Evolutionary conservation across 2,329 filamentous ascomycete species (phyloP).

Genomic region (Cercospora citrullina): DNA sequence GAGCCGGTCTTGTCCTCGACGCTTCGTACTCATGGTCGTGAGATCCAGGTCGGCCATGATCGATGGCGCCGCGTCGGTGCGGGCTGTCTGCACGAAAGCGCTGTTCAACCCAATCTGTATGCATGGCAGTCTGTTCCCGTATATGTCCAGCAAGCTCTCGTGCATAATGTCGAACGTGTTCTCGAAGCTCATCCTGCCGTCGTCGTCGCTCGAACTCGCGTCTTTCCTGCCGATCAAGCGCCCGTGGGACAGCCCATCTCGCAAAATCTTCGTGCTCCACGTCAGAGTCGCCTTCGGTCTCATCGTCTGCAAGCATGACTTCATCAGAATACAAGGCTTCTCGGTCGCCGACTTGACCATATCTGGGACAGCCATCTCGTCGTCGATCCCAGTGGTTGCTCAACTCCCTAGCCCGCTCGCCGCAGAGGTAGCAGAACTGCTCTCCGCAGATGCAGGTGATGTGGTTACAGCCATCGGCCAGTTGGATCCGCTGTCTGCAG

Average conservation of each 20-base stretch:
- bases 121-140: background rate
- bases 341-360: conserved; percentile 15
- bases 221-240: conserved; percentile 14
- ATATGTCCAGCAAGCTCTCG: background rate
- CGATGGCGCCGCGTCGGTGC: conserved; percentile 2
- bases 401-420: conserved; percentile 3
- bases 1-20: background rate
- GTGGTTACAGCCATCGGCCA: conserved; percentile 26
- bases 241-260: conserved; percentile 9
- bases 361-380: conserved; percentile 18
- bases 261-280: conserved; percentile 12
- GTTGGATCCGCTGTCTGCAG: conserved; percentile 16
- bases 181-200: conserved; percentile 6
- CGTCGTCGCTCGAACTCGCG: conserved; percentile 8
- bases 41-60: background rate
- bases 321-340: conserved; percentile 17
- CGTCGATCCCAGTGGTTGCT: conserved; percentile 18
- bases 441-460: conserved; percentile 23
- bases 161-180: conserved; percentile 2
- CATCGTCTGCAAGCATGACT: conserved; percentile 10
- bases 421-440: conserved; percentile 24
- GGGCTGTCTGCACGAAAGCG: background rate
- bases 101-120: too few relatives aligned
- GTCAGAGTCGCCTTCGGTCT: conserved; percentile 3
- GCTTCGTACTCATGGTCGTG: background rate